Percentiles rank a stretch among this genome's conserved stretches.
phyloP scores from a whole-genome alignment of 106 monocot genomes.

The Dendrobium officinale region DNA sequence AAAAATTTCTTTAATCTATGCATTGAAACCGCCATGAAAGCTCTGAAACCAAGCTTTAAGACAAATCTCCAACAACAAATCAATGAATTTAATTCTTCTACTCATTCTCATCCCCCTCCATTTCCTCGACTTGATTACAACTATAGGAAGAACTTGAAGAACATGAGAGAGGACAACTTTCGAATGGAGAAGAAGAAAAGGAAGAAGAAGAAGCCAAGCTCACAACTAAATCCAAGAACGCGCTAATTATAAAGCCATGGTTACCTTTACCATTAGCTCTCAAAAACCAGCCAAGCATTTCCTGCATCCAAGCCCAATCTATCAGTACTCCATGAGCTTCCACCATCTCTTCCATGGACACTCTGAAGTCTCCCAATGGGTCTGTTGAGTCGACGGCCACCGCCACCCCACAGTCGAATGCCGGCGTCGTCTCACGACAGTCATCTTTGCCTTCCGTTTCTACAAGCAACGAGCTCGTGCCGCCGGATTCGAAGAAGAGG shows the following conservation, averaged over 20 bases:
- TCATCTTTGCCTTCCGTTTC: neutral
- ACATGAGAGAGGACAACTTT: neutral
- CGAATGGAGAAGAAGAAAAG: neutral
- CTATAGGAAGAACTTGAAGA: neutral
- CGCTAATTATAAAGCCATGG: constrained; percentile 36
- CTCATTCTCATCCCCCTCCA: neutral
- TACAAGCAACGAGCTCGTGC: constrained; percentile 35
- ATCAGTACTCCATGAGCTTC: constrained; percentile 21
- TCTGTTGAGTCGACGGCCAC: constrained; percentile 40
- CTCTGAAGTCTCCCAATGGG: constrained; percentile 34
- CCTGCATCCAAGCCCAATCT: constrained; percentile 37
- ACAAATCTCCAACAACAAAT: neutral
- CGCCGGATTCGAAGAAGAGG: constrained; percentile 48
- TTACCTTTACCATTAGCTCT: constrained; percentile 32
- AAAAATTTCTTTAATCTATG: neutral
- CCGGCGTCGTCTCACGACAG: neutral
- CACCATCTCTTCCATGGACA: constrained; percentile 73
- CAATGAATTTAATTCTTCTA: neutral
- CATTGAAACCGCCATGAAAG: neutral
- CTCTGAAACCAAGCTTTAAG: neutral
- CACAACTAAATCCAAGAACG: constrained; percentile 43
- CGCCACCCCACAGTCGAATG: constrained; percentile 21
- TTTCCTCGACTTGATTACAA: neutral
- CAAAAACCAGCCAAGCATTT: constrained; percentile 45
- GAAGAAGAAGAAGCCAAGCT: constrained; percentile 19